Conservation (phyloP, 2,329 filamentous ascomycete genomes). For the Byssoonygena ceratinophila region DNA sequence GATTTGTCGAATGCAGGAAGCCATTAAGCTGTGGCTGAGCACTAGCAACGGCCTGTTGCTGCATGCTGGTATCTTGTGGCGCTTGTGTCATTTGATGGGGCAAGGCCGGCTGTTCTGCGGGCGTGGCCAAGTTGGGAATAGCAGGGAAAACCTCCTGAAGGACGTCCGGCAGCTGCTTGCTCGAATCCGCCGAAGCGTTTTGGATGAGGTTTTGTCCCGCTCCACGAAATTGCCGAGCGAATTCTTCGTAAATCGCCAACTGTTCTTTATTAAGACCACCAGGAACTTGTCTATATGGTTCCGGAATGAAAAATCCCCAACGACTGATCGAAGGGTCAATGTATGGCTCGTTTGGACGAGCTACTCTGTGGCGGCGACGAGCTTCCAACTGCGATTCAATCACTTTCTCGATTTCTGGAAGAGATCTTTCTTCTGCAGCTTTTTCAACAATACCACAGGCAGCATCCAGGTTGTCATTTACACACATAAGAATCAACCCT, state of each 20-base stretch:
- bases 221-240: constrained; percentile 73
- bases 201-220: constrained; percentile 44
- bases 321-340: constrained; percentile 71
- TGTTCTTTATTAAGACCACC: constrained; percentile 81
- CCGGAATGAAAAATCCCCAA: constrained; percentile 88
- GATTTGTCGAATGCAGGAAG: constrained; percentile 46
- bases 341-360: constrained; percentile 72
- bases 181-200: constrained; percentile 48
- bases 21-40: constrained; percentile 48
- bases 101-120: constrained; percentile 51
- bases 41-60: constrained; percentile 29
- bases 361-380: constrained; percentile 62
- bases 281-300: constrained; percentile 79
- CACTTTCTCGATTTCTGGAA: constrained; percentile 90
- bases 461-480: constrained; percentile 91
- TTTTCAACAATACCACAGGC: constrained; percentile 92
- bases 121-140: constrained; percentile 52
- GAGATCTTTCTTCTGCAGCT: constrained; percentile 82
- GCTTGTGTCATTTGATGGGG: constrained; percentile 47
- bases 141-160: constrained; percentile 51
- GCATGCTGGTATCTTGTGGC: constrained; percentile 37
- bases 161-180: constrained; percentile 52
- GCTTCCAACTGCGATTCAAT: constrained; percentile 70
- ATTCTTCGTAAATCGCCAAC: constrained; percentile 92
- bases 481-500: constrained; percentile 94